Percentiles rank a stretch among this genome's conserved stretches.
phyloP scores from a whole-genome alignment of 805 yeast genomes.

The Lipomyces kockii region DNA sequence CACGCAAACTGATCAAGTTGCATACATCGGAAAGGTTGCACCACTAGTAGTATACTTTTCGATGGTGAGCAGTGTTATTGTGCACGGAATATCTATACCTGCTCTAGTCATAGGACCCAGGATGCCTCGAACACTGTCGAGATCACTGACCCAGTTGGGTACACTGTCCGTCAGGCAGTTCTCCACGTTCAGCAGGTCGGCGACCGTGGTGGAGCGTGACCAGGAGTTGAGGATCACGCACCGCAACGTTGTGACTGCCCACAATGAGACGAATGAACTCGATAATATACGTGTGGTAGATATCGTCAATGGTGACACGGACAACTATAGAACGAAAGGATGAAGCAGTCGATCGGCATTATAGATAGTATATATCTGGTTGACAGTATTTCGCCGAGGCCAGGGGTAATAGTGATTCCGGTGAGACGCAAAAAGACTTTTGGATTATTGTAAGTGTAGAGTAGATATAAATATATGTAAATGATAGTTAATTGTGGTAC shows the following conservation, averaged over 20 bases:
- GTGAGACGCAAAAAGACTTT: too few species aligned
- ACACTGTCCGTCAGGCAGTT: neutral
- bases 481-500: too few species aligned
- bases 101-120: neutral
- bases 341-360: too few species aligned
- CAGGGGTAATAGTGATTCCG: too few species aligned
- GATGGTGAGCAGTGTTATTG: slow-evolving; percentile 70
- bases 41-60: slow-evolving; percentile 76
- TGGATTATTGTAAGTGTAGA: too few species aligned
- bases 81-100: slow-evolving; percentile 60
- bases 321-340: too few species aligned
- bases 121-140: neutral
- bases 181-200: neutral
- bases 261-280: neutral
- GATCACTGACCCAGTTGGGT: neutral
- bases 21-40: slow-evolving; percentile 55
- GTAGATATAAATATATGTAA: too few species aligned
- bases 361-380: too few species aligned
- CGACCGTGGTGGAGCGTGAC: neutral
- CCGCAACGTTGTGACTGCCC: neutral
- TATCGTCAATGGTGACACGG: too few species aligned
- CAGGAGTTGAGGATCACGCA: neutral
- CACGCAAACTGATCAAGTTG: slow-evolving; percentile 14
- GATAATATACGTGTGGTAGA: neutral
- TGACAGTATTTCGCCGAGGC: too few species aligned